Base-by-base conservation (phyloP, 495 filamentous ascomycete species). In the Elasticomyces elasticus region DNA sequence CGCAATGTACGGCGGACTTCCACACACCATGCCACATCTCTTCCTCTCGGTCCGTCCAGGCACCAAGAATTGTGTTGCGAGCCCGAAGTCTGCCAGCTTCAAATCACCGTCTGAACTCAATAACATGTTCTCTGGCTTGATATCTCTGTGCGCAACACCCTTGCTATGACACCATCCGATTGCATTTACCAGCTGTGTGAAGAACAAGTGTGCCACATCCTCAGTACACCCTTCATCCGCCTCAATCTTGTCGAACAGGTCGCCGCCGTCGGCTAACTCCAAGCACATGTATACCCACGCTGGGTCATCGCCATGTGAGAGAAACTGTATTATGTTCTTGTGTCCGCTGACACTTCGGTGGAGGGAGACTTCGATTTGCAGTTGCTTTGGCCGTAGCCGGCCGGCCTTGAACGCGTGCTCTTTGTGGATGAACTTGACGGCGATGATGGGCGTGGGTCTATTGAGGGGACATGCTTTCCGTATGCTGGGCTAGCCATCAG, bases 221-320 rank as follows among this genome's bases (percentile, higher is more conserved):
- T 95, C 85, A 10, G 80, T 77, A 11, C 96, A 86, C 51, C 94
- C 92, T 26, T 88, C 85, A 68, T 98, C 92, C 2, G 92, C 89
- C 68, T 98, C 92, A 64, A 98, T 96, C 73, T 98, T 98, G 78
- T 98, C 92, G 72, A 99, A 99, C 12, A 99, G 78, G 67, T 99
- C 92, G 13, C 92, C 92, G 38, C 92, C 92, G 57, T 91, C 87
- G 40, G 92, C 92, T 61, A 87, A 82, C 67, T 99, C 92, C 89
- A 99, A 96, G 13, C 88, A 89, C 63, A 99, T 94, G 91, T 91
- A 99, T 61, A 82, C 77, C 94, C 94, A 99, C n/a, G 82, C 70
- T 1, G 73, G 66, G 64, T 99, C 90, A 66, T 96, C 89, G 48
- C 87, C 92, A 2, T 80, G 83, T 28, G 82, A 80, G 60, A 90